Evolutionary conservation across 495 filamentous ascomycete species (phyloP).

Genomic region (Penicillium subrubescens): DNA sequence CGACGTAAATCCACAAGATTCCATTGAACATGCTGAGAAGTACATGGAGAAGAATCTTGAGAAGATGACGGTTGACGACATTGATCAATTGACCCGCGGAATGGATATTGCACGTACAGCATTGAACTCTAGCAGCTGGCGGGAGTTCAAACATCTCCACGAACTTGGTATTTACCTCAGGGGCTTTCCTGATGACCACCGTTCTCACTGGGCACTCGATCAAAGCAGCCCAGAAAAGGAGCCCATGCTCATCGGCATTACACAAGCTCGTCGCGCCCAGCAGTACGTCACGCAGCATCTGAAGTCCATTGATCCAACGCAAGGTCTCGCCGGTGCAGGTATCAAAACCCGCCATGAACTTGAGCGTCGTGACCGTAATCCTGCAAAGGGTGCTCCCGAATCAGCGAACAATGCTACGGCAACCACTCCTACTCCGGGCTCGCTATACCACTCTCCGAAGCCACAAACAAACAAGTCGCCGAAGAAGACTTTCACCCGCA

Average conservation of each 20-base stretch:
- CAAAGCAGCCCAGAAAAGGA: slow-evolving; percentile 24
- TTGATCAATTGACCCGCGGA: slow-evolving; percentile 58
- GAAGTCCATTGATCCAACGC: slow-evolving; percentile 44
- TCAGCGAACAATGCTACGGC: not conserved
- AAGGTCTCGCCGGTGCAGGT: slow-evolving; percentile 54
- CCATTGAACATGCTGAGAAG: slow-evolving; percentile 61
- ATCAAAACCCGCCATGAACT: slow-evolving; percentile 41
- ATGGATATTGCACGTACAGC: slow-evolving; percentile 64
- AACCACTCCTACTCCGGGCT: slow-evolving; percentile 19
- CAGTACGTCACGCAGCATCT: slow-evolving; percentile 58
- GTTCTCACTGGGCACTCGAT: slow-evolving; percentile 66
- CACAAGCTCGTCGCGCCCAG: slow-evolving; percentile 61
- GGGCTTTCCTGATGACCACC: slow-evolving; percentile 55
- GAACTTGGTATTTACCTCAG: slow-evolving; percentile 77
- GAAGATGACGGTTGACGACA: slow-evolving; percentile 60
- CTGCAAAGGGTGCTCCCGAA: not conserved
- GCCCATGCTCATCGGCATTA: slow-evolving; percentile 53
- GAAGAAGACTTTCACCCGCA: slow-evolving; percentile 41
- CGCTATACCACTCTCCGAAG: slow-evolving; percentile 24
- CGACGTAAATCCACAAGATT: slow-evolving; percentile 60
- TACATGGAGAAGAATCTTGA: slow-evolving; percentile 61
- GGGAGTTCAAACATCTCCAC: slow-evolving; percentile 64
- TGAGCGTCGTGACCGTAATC: slow-evolving; percentile 18
- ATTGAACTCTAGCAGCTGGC: slow-evolving; percentile 61
- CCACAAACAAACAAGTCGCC: slow-evolving; percentile 32